Base-by-base conservation (phyloP, 257 asterid species). In the Agastache rugosa region DNA sequence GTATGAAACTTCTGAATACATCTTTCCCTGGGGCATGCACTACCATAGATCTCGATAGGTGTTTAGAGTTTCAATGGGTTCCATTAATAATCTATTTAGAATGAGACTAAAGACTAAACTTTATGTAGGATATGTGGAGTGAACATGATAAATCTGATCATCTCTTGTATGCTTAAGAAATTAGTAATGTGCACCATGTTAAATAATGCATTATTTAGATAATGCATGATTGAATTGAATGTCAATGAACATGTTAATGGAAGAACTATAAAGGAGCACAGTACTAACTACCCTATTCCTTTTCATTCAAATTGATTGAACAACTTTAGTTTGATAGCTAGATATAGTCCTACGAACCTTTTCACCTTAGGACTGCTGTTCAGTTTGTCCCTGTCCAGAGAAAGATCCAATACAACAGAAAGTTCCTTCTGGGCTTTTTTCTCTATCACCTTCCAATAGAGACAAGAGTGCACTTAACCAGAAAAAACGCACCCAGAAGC, bases 381-480 rank as follows among this genome's bases (percentile, higher is more conserved):
- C 83, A 63, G 68, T 77, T 82, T 76, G 72, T 76, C 87, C 73
- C 79, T 78, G 81, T 85, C 88, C 55, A 66, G 75, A 79, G 92
- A 85, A 85, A 89, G 89, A 50, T 90, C 81, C 71, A 85, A 75
- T 48, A 84, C 91, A 82, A 82, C 66, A 71, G 90, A 85, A 74
- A 94, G 84, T 72, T 94, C 92, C 75, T 82, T 81, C 73, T 79
- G 91, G 67, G 93, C 95, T 82, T 88, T 92, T n/a, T 74, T 68
- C 89, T 85, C 89, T 89, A 82, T 90, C 82, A 20, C 97, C 96
- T 55, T 92, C 97, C 74, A 86, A 81, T 44, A 87, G 79, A 48
- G 97, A 92, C 75, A 94, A 78, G 50, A 83, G 86, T 68, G 96
- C 97, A 80, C 97, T 92, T 81, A 92, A 85, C 99, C 98, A 94